Percentiles rank a stretch among this genome's conserved stretches.
Evolutionary conservation across 2,329 filamentous ascomycete genomes (phyloP).

Genomic region (Paradendryphiella salina): DNA sequence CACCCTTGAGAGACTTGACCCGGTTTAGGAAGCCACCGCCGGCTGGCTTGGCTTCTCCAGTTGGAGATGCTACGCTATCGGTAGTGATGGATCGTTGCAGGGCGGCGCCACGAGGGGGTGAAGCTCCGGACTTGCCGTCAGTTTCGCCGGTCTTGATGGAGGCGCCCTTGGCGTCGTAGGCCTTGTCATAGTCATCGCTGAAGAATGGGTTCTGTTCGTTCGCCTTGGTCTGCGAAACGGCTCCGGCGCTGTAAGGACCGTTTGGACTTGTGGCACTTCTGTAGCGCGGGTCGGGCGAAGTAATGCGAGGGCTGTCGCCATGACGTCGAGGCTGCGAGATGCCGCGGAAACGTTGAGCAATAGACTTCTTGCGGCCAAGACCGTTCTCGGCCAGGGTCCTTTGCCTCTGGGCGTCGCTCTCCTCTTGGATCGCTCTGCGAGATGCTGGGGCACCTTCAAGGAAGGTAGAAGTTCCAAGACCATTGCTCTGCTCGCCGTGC

Average conservation of each 20-base stretch:
- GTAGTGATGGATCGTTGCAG: slow-evolving; percentile 41
- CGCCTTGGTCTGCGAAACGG: slow-evolving; percentile 41
- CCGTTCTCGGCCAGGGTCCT: slow-evolving; percentile 46
- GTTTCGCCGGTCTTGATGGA: slow-evolving; percentile 58
- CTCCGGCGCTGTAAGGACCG: slow-evolving; percentile 47
- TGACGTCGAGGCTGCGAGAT: slow-evolving; percentile 73
- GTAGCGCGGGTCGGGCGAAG: slow-evolving; percentile 60
- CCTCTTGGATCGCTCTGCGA: slow-evolving; percentile 72
- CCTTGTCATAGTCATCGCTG: slow-evolving; percentile 69
- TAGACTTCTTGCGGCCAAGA: slow-evolving; percentile 87
- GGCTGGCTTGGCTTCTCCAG: slow-evolving; percentile 28
- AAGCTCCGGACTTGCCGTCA: slow-evolving; percentile 28
- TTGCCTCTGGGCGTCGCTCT: slow-evolving; percentile 64
- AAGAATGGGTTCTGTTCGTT: slow-evolving; percentile 76
- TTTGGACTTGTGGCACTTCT: slow-evolving; percentile 35
- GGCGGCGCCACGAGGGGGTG: slow-evolving; percentile 36
- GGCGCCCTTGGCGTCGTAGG: slow-evolving; percentile 66
- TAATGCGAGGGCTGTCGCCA: slow-evolving; percentile 47
- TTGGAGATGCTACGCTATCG: slow-evolving; percentile 35
- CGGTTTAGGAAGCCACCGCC: slow-evolving; percentile 42
- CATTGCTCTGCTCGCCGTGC: slow-evolving; percentile 80
- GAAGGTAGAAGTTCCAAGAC: slow-evolving; percentile 92
- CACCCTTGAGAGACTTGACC: slow-evolving; percentile 47
- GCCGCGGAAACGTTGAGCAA: slow-evolving; percentile 87
- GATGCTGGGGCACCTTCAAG: slow-evolving; percentile 90